Evolutionary conservation across 2,329 filamentous ascomycete genomes (phyloP).

Genomic region (Zelopaecilomyces penicillatus): DNA sequence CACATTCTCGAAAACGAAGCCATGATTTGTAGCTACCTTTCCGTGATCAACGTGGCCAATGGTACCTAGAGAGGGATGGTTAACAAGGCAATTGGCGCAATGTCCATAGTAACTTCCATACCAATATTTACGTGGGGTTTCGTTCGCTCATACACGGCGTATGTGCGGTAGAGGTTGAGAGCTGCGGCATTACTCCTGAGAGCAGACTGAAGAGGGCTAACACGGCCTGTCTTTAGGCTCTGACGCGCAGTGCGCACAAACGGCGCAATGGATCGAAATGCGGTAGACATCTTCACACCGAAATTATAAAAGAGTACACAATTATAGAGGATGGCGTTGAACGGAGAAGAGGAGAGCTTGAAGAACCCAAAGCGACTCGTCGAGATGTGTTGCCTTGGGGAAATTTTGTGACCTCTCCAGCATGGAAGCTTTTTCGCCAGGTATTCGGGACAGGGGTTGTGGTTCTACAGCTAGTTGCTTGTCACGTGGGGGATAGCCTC

Average conservation of each 20-base stretch:
- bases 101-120: conserved; percentile 30
- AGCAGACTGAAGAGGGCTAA: conserved; percentile 69
- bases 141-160: conserved; percentile 70
- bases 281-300: conserved; percentile 61
- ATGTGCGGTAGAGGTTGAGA: conserved; percentile 57
- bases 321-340: conserved; percentile 18
- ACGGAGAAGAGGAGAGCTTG: conserved; percentile 11
- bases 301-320: conserved; percentile 17
- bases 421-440: conserved; percentile 4
- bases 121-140: conserved; percentile 99
- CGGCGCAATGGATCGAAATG: conserved; percentile 69
- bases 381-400: conserved; percentile 18
- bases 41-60: conserved; percentile 99
- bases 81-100: neutral
- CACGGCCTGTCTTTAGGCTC: conserved; percentile 59
- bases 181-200: conserved; percentile 50
- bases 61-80: conserved; percentile 50
- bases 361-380: conserved; percentile 11
- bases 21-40: conserved; percentile 57
- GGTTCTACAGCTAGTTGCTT: neutral
- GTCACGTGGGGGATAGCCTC: conserved; percentile 8
- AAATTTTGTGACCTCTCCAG: conserved; percentile 28
- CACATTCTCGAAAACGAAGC: neutral
- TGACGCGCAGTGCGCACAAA: conserved; percentile 75
- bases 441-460: neutral